Evolutionary conservation across 306 rosid genomes (phyloP), one percentile per base, ranked within the genome.

Genomic region (Prosopis cineraria): DNA sequence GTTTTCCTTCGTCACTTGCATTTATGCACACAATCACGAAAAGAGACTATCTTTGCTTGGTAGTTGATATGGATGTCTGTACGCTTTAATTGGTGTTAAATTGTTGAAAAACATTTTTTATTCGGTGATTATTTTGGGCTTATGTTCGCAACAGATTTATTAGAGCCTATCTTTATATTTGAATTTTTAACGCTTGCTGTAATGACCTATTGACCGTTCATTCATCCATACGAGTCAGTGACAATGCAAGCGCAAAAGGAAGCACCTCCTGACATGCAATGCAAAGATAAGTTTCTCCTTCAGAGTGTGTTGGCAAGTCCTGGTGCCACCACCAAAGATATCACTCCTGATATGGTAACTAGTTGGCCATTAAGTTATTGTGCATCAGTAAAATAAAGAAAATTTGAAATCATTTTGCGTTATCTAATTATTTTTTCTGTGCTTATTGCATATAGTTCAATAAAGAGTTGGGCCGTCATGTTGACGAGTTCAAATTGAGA

Each of bases 221-320:
- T 30, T 48, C 70, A 30, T 62, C 24, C 43, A n/a, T 75, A 53
- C 45, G 40, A 62, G 67, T 69, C 80, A 93, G 98, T 93, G 31
- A 93, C 97, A 60, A 93, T 93, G 98, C 98, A 93, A 89, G 97
- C 97, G 0, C 98, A 93, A 60, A 93, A 91, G 88, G 98, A 93
- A 68, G 79, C 80, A 65, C 95, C 97, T 16, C 62, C 78, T 33
- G 97, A 93, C 73, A 84, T 91, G 97, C 97, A 91, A 82, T 93
- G 98, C 87, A 93, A 84, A 85, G 98, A 93, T 85, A 93, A 93
- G 88, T 93, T 93, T 86, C 91, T 93, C 66, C 97, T 93, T 79
- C 98, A 89, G 81, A 88, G 97, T 16, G 93, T 88, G 2, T 87
- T 85, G 24, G 84, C 93, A 20, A 80, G 69, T 48, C 58, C 88